These are phyloP conservation scores for Aspergillus aculeatus DNA, from an alignment of 2,329 filamentous ascomycete species.

Conservation along the genomic window DNA sequence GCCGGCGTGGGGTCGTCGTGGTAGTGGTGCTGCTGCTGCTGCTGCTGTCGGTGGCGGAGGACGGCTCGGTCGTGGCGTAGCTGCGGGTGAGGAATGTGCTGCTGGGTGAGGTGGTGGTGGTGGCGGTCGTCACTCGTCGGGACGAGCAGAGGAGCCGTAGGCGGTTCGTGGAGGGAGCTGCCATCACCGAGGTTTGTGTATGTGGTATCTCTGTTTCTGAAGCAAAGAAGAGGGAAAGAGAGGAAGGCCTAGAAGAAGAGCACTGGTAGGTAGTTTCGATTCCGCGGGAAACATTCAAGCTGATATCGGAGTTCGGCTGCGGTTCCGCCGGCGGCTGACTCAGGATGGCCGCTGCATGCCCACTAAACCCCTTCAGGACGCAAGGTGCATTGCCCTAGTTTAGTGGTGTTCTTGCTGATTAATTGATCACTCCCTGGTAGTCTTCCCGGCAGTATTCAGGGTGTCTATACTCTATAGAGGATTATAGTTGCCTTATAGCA, in stretches of 20 bases:
- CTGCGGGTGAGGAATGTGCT: constrained; percentile 26
- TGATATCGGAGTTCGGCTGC: constrained; percentile 11
- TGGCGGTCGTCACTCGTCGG: constrained; percentile 17
- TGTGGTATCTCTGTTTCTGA: neutral
- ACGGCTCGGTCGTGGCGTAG: constrained; percentile 42
- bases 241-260: neutral
- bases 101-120: constrained; percentile 14
- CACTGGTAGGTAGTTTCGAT: constrained; percentile 11
- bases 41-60: constrained; percentile 34
- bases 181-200: constrained; percentile 25
- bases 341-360: neutral
- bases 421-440: neutral
- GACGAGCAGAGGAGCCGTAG: constrained; percentile 34
- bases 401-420: neutral
- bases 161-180: constrained; percentile 31
- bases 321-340: constrained; percentile 4
- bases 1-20: constrained; percentile 56
- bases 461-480: neutral
- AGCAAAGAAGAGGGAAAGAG: neutral
- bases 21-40: constrained; percentile 20
- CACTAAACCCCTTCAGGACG: neutral
- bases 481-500: neutral
- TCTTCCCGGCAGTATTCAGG: neutral
- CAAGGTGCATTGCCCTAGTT: neutral
- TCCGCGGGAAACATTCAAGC: constrained; percentile 29